Conservation (phyloP, 495 filamentous ascomycete genomes). For the Penicillium argentinense region DNA sequence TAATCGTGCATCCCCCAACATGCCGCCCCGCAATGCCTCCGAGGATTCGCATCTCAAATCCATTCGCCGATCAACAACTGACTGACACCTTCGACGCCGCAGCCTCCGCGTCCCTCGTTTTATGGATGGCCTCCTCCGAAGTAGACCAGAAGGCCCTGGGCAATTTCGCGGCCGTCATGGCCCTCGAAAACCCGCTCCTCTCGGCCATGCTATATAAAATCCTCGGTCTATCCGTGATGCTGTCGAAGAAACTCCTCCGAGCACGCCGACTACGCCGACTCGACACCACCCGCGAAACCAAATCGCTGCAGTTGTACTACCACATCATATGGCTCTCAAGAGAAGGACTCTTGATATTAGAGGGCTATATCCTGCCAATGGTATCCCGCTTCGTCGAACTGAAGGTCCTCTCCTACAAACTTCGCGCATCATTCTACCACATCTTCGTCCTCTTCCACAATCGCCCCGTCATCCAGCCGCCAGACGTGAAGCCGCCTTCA, state of each 20-base stretch:
- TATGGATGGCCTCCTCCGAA: slow-evolving; percentile 90
- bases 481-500: slow-evolving; percentile 38
- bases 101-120: slow-evolving; percentile 27
- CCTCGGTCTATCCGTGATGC: slow-evolving; percentile 84
- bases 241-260: slow-evolving; percentile 78
- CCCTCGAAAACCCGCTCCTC: slow-evolving; percentile 69
- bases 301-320: slow-evolving; percentile 78
- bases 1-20: neutral
- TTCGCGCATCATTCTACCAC: slow-evolving; percentile 92
- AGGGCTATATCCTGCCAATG: slow-evolving; percentile 83
- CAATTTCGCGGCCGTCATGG: slow-evolving; percentile 73
- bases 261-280: slow-evolving; percentile 82
- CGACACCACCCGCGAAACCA: slow-evolving; percentile 74
- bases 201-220: slow-evolving; percentile 84
- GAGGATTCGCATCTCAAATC: neutral
- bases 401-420: slow-evolving; percentile 85
- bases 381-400: slow-evolving; percentile 69
- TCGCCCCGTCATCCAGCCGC: slow-evolving; percentile 55
- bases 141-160: slow-evolving; percentile 97
- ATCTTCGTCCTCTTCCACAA: slow-evolving; percentile 97
- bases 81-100: slow-evolving; percentile 15
- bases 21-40: neutral
- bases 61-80: slow-evolving; percentile 8
- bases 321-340: slow-evolving; percentile 95
- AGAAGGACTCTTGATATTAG: slow-evolving; percentile 83